Evolutionary conservation across 495 filamentous ascomycete species (phyloP).

Genomic region (Hyaloscypha finlandica): DNA sequence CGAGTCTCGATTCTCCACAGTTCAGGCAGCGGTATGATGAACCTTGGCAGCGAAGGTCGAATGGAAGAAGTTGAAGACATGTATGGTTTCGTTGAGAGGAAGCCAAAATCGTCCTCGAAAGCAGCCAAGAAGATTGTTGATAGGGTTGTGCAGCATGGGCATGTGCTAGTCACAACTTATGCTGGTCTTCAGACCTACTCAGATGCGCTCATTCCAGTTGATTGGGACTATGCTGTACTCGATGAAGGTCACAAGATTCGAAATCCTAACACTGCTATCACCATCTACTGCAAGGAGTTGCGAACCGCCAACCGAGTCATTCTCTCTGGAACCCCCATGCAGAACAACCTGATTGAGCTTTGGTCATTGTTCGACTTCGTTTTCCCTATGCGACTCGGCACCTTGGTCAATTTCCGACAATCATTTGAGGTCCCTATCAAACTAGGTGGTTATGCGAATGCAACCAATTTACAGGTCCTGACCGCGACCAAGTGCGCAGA

Average conservation of each 20-base stretch:
- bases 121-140: conserved; percentile 77
- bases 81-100: conserved; percentile 39
- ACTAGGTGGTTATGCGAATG: conserved; percentile 89
- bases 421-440: conserved; percentile 92
- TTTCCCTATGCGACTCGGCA: conserved; percentile 92
- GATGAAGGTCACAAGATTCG: conserved; percentile 98
- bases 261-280: conserved; percentile 90
- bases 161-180: conserved; percentile 94
- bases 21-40: conserved; percentile 94
- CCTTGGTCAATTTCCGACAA: conserved; percentile 81
- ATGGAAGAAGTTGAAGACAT: conserved; percentile 67
- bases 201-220: conserved; percentile 70
- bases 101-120: conserved; percentile 50
- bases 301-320: conserved; percentile 87
- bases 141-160: conserved; percentile 80
- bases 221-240: conserved; percentile 92
- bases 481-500: conserved; percentile 89
- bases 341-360: conserved; percentile 94
- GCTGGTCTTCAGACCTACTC: conserved; percentile 87
- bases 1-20: conserved; percentile 93
- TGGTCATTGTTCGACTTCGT: conserved; percentile 98
- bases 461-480: conserved; percentile 87
- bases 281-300: conserved; percentile 89
- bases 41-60: conserved; percentile 66
- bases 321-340: conserved; percentile 93